Conservation (phyloP, 129 eudicot genomes). For the Pseudognaphalium luteoalbum region DNA sequence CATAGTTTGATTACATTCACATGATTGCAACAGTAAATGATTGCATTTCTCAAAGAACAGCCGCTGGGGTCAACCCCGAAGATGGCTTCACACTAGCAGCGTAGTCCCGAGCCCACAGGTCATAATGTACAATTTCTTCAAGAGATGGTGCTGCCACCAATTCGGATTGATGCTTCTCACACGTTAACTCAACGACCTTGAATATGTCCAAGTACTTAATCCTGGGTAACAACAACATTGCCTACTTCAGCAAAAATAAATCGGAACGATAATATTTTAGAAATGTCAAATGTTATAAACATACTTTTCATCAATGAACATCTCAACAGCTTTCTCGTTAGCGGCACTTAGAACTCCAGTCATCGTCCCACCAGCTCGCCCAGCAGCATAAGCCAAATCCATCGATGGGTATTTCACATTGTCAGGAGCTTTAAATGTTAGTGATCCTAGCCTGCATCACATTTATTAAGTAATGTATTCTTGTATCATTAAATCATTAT, state of each 20-base stretch:
- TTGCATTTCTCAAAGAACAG: background rate
- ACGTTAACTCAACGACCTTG: constrained; percentile 91
- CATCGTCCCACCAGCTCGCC: constrained; percentile 98
- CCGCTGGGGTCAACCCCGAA: constrained; percentile 53
- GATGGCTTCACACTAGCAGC: constrained; percentile 60
- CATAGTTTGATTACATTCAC: background rate
- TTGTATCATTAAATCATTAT: background rate
- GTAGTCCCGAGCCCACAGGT: constrained; percentile 86
- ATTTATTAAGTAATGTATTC: background rate
- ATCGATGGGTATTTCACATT: constrained; percentile 94
- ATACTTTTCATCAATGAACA: constrained; percentile 90
- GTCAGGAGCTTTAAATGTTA: constrained; percentile 88
- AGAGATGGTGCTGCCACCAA: constrained; percentile 67
- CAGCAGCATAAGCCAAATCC: constrained; percentile 93
- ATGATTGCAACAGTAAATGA: background rate
- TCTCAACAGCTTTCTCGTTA: constrained; percentile 93
- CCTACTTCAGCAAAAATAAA: background rate
- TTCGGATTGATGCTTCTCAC: constrained; percentile 73
- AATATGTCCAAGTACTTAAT: constrained; percentile 90
- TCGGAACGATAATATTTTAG: background rate
- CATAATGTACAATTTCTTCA: constrained; percentile 77
- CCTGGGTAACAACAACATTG: constrained; percentile 42
- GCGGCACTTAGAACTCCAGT: constrained; percentile 98
- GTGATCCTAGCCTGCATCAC: constrained; percentile 71
- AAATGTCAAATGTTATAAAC: constrained; percentile 15